These are phyloP conservation scores for Borovskyia barvae DNA, from an alignment of 208 protist species.

Conservation along the genomic window DNA sequence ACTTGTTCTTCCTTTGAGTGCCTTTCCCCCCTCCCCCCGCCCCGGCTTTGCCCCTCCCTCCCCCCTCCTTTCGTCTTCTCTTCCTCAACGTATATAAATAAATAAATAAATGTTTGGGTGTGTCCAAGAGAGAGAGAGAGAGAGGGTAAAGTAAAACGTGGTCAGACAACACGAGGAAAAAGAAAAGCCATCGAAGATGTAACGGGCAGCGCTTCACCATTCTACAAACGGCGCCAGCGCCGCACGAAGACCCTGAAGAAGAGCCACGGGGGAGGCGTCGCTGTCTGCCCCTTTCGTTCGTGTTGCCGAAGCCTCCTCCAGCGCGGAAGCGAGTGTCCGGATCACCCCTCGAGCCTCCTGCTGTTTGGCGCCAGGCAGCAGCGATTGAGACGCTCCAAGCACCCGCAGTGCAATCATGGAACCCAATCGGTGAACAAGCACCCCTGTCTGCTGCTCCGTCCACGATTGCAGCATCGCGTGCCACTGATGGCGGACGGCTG, in stretches of 20 bases:
- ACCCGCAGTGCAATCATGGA: slow-evolving; percentile 46
- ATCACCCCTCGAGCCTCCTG: slow-evolving; percentile 17
- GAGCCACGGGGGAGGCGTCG: neutral
- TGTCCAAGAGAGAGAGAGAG: neutral
- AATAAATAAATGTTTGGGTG: neutral
- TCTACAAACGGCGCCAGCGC: slow-evolving; percentile 9
- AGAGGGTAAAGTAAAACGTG: neutral
- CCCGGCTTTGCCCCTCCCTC: no score
- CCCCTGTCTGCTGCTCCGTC: slow-evolving; percentile 15
- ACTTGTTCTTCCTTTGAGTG: no score
- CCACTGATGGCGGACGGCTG: slow-evolving; percentile 23
- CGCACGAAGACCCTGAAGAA: neutral
- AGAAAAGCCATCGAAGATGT: neutral
- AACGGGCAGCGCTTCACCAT: slow-evolving; percentile 6
- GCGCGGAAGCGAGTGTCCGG: neutral
- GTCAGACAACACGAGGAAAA: neutral
- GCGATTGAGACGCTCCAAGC: slow-evolving; percentile 15
- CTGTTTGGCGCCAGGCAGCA: slow-evolving; percentile 11
- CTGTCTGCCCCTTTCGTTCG: neutral
- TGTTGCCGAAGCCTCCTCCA: neutral
- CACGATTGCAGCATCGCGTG: slow-evolving; percentile 17
- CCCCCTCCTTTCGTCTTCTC: no score
- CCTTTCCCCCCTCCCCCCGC: no score
- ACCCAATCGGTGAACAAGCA: slow-evolving; percentile 34
- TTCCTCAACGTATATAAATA: no score